Evolutionary conservation across 106 monocot species (phyloP).

Genomic region (Hemerocallis citrina): DNA sequence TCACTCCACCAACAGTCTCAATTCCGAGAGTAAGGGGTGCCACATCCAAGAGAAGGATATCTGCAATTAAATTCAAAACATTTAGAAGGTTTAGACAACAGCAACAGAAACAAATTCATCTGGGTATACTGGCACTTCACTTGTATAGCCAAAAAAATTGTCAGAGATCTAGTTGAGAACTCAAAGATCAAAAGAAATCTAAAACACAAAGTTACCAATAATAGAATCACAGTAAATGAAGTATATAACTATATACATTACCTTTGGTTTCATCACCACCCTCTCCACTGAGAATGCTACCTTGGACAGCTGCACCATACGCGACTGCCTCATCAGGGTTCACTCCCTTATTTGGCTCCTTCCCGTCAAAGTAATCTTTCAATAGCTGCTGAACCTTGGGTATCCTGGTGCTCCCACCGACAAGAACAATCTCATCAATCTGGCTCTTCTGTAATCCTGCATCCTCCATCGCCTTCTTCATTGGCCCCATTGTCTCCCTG

Average conservation of each 20-base stretch:
- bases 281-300: constrained; percentile 30
- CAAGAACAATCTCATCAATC: constrained; percentile 34
- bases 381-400: constrained; percentile 34
- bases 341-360: constrained; percentile 31
- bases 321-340: constrained; percentile 35
- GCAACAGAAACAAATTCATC: too few relatives aligned
- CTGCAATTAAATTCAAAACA: neutral
- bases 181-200: too few relatives aligned
- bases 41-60: constrained; percentile 27
- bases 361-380: constrained; percentile 29
- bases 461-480: constrained; percentile 29
- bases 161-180: too few relatives aligned
- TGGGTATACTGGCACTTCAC: too few relatives aligned
- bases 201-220: too few relatives aligned
- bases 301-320: constrained; percentile 23
- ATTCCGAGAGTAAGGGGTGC: constrained; percentile 26
- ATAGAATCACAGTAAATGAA: too few relatives aligned
- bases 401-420: constrained; percentile 30
- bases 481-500: constrained; percentile 27
- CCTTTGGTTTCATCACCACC: constrained; percentile 34
- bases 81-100: too few relatives aligned
- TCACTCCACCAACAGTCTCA: constrained; percentile 29
- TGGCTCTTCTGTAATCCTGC: constrained; percentile 27
- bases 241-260: too few relatives aligned
- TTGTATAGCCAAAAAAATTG: too few relatives aligned